Conservation (phyloP, 2,329 filamentous ascomycete species). For the Xylariales sp. region DNA sequence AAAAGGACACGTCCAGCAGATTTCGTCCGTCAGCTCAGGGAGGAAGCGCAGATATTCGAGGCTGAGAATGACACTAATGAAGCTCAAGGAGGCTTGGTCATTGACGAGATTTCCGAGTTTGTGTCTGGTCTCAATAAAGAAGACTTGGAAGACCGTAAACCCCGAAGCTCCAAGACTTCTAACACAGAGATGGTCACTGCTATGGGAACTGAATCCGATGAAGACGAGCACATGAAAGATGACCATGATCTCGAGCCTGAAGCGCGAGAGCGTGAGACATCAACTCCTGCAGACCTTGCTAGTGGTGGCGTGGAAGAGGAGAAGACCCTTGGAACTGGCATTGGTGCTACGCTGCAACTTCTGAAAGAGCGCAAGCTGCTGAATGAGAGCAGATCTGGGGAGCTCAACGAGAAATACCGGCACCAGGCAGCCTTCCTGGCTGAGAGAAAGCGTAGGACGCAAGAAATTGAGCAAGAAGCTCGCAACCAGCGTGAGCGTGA, state of each 20-base stretch:
- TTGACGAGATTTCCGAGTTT: conserved; percentile 94
- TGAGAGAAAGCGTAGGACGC: conserved; percentile 68
- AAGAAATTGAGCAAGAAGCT: conserved; percentile 74
- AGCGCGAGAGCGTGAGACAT: conserved; percentile 40
- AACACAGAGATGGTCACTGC: conserved; percentile 35
- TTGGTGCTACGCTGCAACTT: conserved; percentile 78
- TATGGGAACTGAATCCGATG: conserved; percentile 41
- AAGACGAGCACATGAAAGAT: conserved; percentile 43
- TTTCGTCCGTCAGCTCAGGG: conserved; percentile 72
- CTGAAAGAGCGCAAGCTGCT: conserved; percentile 82
- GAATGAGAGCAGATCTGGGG: conserved; percentile 55
- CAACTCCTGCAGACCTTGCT: conserved; percentile 42
- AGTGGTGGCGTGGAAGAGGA: conserved; percentile 80
- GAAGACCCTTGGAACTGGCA: conserved; percentile 68
- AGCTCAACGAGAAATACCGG: conserved; percentile 62
- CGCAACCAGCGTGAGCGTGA: conserved; percentile 84
- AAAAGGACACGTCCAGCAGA: conserved; percentile 85
- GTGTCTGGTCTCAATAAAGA: conserved; percentile 76
- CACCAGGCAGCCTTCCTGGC: conserved; percentile 74
- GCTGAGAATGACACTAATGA: conserved; percentile 41
- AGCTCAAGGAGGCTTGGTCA: conserved; percentile 59
- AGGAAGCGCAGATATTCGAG: conserved; percentile 51
- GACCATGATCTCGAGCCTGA: conserved; percentile 45
- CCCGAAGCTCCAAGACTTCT: conserved; percentile 35
- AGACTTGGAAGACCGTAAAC: conserved; percentile 51